Percentiles rank a stretch among this genome's conserved stretches.
Conservation (phyloP, 371 early-diverging fungal genomes). For the Choanephora cucurbitarum region DNA sequence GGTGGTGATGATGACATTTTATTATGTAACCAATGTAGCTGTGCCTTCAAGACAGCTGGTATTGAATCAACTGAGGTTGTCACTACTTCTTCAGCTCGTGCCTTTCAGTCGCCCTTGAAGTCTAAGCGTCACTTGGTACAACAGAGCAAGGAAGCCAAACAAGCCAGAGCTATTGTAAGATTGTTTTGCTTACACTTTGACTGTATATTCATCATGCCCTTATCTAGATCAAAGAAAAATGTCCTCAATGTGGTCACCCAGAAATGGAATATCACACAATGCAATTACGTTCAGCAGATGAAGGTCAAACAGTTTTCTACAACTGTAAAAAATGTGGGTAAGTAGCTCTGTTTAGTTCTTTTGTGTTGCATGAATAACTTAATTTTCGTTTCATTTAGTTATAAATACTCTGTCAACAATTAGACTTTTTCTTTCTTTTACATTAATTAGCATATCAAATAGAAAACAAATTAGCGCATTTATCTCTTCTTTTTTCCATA, state of each 20-base stretch:
- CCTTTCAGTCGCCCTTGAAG: conserved; percentile 82
- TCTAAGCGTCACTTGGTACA: conserved; percentile 72
- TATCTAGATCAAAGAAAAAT: conserved; percentile 76
- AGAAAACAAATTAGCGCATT: too few species aligned
- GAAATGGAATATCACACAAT: conserved; percentile 99
- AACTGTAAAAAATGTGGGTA: conserved; percentile 98
- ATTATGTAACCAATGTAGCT: conserved; percentile 79
- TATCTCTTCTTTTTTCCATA: too few species aligned
- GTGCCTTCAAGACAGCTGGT: conserved; percentile 69
- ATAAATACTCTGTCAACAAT: conserved; percentile 52
- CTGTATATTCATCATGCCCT: not conserved
- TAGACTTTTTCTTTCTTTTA: conserved; percentile 16
- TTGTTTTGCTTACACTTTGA: not conserved
- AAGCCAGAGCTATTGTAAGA: conserved; percentile 75
- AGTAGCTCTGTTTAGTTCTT: conserved; percentile 5
- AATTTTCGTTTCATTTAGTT: conserved; percentile 20
- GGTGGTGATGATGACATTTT: conserved; percentile 72
- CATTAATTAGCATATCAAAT: not conserved
- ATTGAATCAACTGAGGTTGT: conserved; percentile 82
- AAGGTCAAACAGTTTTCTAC: conserved; percentile 99
- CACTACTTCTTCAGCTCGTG: conserved; percentile 68
- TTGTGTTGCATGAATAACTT: not conserved
- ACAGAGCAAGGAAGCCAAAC: conserved; percentile 53
- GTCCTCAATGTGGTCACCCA: conserved; percentile 92
- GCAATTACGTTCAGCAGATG: conserved; percentile 99